Evolutionary conservation across 2,329 filamentous ascomycete species (phyloP).

Genomic region (Epichloe coenophiala): DNA sequence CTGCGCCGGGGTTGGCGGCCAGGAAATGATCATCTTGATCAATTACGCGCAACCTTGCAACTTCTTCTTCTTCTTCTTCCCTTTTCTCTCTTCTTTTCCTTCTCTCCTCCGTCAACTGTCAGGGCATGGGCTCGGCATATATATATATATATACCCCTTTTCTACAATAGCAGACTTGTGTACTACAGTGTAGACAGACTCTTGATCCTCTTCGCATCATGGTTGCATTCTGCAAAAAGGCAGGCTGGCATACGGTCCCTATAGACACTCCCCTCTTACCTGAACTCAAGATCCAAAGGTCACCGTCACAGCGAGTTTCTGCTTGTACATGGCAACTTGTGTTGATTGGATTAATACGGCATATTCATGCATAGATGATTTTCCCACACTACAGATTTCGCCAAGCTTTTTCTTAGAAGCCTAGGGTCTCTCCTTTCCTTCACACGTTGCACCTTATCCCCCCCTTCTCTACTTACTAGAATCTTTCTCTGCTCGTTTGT

Average conservation of each 20-base stretch:
- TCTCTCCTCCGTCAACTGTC: no score
- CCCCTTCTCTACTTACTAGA: not conserved
- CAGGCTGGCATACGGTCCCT: not conserved
- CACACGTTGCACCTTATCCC: not conserved
- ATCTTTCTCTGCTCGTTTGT: not conserved
- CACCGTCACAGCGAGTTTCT: not conserved
- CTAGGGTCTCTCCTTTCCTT: not conserved
- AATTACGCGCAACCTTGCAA: no score
- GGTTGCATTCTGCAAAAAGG: no score
- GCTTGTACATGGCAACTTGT: not conserved
- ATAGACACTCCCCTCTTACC: no score
- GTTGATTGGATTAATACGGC: not conserved
- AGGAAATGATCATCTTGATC: slow-evolving; percentile 21
- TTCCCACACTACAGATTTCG: not conserved
- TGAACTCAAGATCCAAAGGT: no score
- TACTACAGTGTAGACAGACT: not conserved
- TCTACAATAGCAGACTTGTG: not conserved
- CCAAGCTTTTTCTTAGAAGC: not conserved
- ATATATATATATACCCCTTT: not conserved
- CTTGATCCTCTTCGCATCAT: no score
- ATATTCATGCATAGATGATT: not conserved
- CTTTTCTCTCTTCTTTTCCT: not conserved
- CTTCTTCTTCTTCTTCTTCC: no score
- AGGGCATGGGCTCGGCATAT: not conserved
- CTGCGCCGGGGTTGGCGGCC: slow-evolving; percentile 45